Conservation (phyloP, 2,329 filamentous ascomycete species). For the Xylaria digitata region DNA sequence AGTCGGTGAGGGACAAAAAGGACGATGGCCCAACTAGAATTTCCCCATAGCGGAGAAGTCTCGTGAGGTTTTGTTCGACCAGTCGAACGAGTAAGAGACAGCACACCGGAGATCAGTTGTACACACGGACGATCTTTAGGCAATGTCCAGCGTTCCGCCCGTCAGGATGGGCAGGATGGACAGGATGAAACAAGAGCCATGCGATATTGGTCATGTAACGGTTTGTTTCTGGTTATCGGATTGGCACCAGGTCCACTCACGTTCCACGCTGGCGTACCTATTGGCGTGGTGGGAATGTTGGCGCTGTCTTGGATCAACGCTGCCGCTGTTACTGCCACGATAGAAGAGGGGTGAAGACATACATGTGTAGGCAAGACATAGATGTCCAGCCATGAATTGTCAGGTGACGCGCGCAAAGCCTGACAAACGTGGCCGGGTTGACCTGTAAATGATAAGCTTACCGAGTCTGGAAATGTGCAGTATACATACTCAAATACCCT, state of each 20-base stretch:
- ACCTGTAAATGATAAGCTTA: no score
- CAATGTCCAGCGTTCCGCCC: slow-evolving; percentile 22
- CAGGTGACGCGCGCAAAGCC: slow-evolving; percentile 19
- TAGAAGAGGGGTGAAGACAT: slow-evolving; percentile 15
- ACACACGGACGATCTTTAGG: slow-evolving; percentile 29
- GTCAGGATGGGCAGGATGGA: slow-evolving; percentile 30
- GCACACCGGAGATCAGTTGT: slow-evolving; percentile 33
- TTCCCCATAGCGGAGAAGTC: slow-evolving; percentile 19
- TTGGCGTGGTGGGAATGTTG: slow-evolving; percentile 22
- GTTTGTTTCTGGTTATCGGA: slow-evolving; percentile 28
- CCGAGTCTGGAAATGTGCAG: no score
- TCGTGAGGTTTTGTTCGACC: slow-evolving; percentile 22
- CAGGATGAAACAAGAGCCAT: slow-evolving; percentile 35
- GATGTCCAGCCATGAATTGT: slow-evolving; percentile 9
- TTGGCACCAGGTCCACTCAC: slow-evolving; percentile 29
- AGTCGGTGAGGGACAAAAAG: slow-evolving; percentile 32
- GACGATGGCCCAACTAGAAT: slow-evolving; percentile 2
- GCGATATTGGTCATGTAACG: slow-evolving; percentile 31
- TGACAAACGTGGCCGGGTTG: neutral
- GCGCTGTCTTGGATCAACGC: slow-evolving; percentile 31
- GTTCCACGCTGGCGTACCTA: slow-evolving; percentile 1
- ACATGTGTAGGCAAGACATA: neutral
- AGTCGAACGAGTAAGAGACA: slow-evolving; percentile 33
- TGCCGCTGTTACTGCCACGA: slow-evolving; percentile 31
- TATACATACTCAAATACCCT: no score